A percentile compares a stretch with the other conserved stretches of the same genome.
phyloP scores from a whole-genome alignment of 495 filamentous ascomycete genomes.

The Hapsidospora chrysogenum region DNA sequence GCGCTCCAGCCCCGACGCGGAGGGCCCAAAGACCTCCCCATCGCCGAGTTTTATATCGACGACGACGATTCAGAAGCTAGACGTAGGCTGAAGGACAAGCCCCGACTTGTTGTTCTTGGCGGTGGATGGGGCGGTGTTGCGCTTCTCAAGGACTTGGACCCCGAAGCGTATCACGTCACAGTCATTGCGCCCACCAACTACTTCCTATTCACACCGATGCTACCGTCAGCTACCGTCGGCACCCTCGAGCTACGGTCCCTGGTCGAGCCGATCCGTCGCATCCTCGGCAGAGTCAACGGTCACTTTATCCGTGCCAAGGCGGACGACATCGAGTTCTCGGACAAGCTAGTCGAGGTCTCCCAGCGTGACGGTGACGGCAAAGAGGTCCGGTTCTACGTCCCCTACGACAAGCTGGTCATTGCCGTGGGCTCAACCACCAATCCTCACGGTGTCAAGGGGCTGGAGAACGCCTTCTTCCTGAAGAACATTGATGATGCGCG shows the following conservation, averaged over 20 bases:
- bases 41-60: constrained; percentile 70
- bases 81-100: constrained; percentile 65
- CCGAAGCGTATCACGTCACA: constrained; percentile 85
- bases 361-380: constrained; percentile 56
- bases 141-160: constrained; percentile 74
- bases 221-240: constrained; percentile 90
- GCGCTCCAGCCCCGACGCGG: constrained; percentile 70
- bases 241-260: constrained; percentile 81
- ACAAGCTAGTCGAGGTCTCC: constrained; percentile 75
- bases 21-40: constrained; percentile 91
- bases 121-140: constrained; percentile 93
- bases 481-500: constrained; percentile 89
- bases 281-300: constrained; percentile 58
- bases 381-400: constrained; percentile 72
- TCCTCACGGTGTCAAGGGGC: constrained; percentile 86
- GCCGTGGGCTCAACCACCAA: constrained; percentile 87
- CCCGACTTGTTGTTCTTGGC: constrained; percentile 78
- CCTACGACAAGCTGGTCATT: constrained; percentile 96
- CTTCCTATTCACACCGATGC: constrained; percentile 95
- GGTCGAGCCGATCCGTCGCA: constrained; percentile 81
- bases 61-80: constrained; percentile 58
- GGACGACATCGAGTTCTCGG: constrained; percentile 76
- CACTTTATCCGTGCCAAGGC: constrained; percentile 82
- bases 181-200: constrained; percentile 90
- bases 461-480: constrained; percentile 87